A percentile compares a stretch with the other conserved stretches of the same genome.
These are phyloP conservation scores for Aurantiochytrium sp. DNA, from an alignment of 108 stramenopile genomes.

Conservation along the genomic window DNA sequence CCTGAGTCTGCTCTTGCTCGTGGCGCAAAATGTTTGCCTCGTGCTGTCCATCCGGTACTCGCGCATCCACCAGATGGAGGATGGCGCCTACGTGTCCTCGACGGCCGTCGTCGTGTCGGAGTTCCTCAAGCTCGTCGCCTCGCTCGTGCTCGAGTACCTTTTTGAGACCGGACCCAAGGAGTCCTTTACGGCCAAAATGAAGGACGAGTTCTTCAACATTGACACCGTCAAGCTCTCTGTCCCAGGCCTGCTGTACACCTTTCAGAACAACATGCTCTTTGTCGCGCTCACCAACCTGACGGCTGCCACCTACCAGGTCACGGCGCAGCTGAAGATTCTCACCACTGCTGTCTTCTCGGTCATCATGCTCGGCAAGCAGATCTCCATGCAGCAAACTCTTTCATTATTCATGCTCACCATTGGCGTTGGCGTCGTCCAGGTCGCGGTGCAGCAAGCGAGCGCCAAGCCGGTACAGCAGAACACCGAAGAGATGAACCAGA, in stretches of 20 bases:
- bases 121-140: constrained; percentile 36
- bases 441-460: constrained; percentile 28
- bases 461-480: neutral
- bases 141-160: neutral
- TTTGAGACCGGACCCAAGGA: constrained; percentile 22
- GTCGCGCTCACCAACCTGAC: constrained; percentile 87
- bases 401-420: constrained; percentile 68
- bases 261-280: constrained; percentile 97
- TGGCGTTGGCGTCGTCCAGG: constrained; percentile 82
- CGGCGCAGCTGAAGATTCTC: constrained; percentile 93
- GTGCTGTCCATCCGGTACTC: constrained; percentile 49
- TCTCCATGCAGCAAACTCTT: constrained; percentile 64
- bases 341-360: constrained; percentile 95
- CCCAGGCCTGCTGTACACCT: constrained; percentile 86
- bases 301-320: constrained; percentile 92
- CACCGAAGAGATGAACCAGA: neutral
- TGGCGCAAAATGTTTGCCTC: constrained; percentile 47
- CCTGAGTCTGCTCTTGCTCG: constrained; percentile 33
- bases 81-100: constrained; percentile 60
- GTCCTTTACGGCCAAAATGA: constrained; percentile 18
- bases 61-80: constrained; percentile 23
- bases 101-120: constrained; percentile 48
- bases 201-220: constrained; percentile 29
- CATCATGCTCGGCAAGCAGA: constrained; percentile 67
- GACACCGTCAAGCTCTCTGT: constrained; percentile 85